Conservation (phyloP, 73 alveolate species). For the Paramecium octaurelia region DNA sequence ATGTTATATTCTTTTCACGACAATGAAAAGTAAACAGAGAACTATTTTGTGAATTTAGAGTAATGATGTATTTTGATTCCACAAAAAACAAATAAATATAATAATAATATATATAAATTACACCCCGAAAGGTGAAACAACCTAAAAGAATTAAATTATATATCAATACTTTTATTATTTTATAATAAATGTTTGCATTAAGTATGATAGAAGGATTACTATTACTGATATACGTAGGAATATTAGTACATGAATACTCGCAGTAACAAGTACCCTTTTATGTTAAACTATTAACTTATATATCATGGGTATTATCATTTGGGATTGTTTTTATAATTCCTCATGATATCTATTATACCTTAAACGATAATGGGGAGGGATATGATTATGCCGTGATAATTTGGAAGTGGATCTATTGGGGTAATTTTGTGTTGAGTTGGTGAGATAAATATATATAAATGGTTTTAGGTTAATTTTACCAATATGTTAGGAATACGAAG, state of each 20-base stretch:
- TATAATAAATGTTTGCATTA: conserved; percentile 1
- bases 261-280: conserved; percentile 9
- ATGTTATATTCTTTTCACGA: neutral
- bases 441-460: neutral
- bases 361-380: neutral
- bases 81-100: neutral
- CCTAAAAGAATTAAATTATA: too few species aligned
- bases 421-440: conserved; percentile 42
- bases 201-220: conserved; percentile 17
- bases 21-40: neutral
- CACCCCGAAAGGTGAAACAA: neutral
- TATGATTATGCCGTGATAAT: neutral
- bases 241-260: conserved; percentile 42
- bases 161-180: neutral
- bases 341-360: conserved; percentile 36
- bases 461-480: conserved; percentile 42
- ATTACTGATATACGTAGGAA: conserved; percentile 20
- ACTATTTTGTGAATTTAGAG: neutral
- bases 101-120: neutral
- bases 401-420: conserved; percentile 55
- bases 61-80: neutral
- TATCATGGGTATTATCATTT: conserved; percentile 49
- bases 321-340: conserved; percentile 59
- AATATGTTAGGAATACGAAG: conserved; percentile 51
- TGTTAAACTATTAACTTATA: conserved; percentile 32